Percentiles rank a stretch among this genome's conserved stretches.
Evolutionary conservation across 352 stramenopile species (phyloP).

Genomic region (Elongisporangium anandrum): DNA sequence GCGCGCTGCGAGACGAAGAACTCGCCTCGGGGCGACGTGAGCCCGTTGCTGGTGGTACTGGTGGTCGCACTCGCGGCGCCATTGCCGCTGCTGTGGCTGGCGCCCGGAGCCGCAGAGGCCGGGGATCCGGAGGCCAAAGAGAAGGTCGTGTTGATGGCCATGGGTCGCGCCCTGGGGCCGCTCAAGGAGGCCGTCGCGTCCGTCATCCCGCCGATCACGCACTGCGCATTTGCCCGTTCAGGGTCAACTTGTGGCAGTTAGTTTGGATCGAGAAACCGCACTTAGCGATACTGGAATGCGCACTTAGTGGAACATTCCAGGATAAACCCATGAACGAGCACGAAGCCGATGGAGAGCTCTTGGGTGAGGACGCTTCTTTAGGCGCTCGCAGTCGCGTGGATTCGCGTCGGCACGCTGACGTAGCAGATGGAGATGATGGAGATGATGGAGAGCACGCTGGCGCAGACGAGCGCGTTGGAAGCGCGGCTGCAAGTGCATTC

Average conservation of each 20-base stretch:
- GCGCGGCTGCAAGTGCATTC: background rate
- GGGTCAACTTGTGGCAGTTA: background rate
- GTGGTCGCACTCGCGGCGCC: slow-evolving; percentile 11
- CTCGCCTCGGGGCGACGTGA: slow-evolving; percentile 60
- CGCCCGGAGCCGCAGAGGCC: background rate
- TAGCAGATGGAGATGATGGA: background rate
- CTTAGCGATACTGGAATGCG: background rate
- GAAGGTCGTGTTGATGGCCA: slow-evolving; percentile 11
- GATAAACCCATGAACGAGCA: background rate
- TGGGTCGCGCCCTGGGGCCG: background rate
- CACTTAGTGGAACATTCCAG: background rate
- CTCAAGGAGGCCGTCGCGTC: background rate
- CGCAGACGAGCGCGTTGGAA: background rate
- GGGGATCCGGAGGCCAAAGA: background rate
- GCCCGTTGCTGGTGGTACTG: slow-evolving; percentile 5
- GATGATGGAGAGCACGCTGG: background rate
- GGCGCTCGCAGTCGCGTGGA: background rate
- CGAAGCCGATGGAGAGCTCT: background rate
- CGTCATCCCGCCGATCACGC: background rate
- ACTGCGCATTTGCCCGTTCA: background rate
- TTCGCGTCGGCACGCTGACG: background rate
- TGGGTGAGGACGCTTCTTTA: background rate
- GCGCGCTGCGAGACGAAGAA: slow-evolving; percentile 76
- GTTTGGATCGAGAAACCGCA: background rate
- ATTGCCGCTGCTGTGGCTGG: slow-evolving; percentile 10